Percentiles rank a stretch among this genome's conserved stretches.
Evolutionary conservation across 257 asterid genomes (phyloP).

Genomic region (Solanum rostratum): DNA sequence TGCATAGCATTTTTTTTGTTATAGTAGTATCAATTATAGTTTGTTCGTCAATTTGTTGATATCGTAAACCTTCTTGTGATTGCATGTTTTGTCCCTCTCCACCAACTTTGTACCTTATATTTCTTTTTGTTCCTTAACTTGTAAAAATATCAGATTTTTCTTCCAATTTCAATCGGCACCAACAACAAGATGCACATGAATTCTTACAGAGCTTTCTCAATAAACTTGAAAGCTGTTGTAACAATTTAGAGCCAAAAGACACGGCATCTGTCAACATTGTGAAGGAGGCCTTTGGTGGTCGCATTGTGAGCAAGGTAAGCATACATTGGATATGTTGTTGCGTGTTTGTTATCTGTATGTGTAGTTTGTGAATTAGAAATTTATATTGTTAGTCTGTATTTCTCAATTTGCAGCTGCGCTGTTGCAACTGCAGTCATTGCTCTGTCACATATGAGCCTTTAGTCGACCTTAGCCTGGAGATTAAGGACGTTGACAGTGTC

Average conservation of each 20-base stretch:
- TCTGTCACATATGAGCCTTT: slow-evolving; percentile 68
- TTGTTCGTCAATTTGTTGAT: too few relatives aligned
- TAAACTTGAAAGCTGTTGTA: slow-evolving; percentile 47
- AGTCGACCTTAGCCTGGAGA: slow-evolving; percentile 83
- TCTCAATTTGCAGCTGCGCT: slow-evolving; percentile 44
- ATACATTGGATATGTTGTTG: too few relatives aligned
- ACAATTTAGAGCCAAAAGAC: slow-evolving; percentile 5
- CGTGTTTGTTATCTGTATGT: not conserved
- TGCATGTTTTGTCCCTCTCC: not conserved
- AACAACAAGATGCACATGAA: slow-evolving; percentile 94
- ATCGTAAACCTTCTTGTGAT: not conserved
- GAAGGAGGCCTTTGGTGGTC: slow-evolving; percentile 68
- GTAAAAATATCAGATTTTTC: slow-evolving; percentile 47
- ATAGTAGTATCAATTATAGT: not conserved
- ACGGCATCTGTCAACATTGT: slow-evolving; percentile 24
- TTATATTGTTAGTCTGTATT: too few relatives aligned
- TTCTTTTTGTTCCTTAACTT: slow-evolving; percentile 34
- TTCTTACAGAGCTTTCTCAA: slow-evolving; percentile 76
- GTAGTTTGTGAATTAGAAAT: not conserved
- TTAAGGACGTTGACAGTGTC: slow-evolving; percentile 44
- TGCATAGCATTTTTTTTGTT: too few relatives aligned
- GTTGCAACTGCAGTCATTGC: slow-evolving; percentile 69
- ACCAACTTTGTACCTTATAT: not conserved
- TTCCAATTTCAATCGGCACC: slow-evolving; percentile 39
- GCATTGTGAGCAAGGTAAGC: slow-evolving; percentile 46